A percentile compares a stretch with the other conserved stretches of the same genome.
Evolutionary conservation across 1,139 yeast genomes (phyloP).

Genomic region (Hyphopichia wangnamkhiaoensis): DNA sequence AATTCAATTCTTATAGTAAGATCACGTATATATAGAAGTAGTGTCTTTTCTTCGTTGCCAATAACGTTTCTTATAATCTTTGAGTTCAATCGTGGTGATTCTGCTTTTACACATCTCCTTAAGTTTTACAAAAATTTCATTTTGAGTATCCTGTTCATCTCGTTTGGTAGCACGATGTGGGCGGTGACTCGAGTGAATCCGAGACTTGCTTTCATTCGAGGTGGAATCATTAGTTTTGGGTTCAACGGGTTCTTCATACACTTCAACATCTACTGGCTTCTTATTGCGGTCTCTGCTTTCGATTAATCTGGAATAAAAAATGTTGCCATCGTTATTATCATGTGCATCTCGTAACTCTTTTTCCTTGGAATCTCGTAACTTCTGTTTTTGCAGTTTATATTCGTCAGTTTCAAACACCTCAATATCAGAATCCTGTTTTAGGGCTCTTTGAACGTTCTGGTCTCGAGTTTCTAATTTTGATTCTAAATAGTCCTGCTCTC

Average conservation of each 20-base stretch:
- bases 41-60: neutral
- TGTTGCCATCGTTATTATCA: neutral
- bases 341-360: neutral
- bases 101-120: neutral
- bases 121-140: neutral
- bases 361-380: neutral
- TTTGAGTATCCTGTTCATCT: neutral
- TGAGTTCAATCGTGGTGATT: neutral
- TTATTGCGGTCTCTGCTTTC: neutral
- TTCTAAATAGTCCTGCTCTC: conserved; percentile 9
- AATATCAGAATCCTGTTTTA: conserved; percentile 4
- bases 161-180: too few species aligned
- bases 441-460: neutral
- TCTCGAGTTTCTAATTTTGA: conserved; percentile 4
- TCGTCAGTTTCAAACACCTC: conserved; percentile 13
- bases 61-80: neutral
- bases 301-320: conserved; percentile 1
- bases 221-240: too few species aligned
- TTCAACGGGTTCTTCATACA: too few species aligned
- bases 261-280: neutral
- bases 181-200: too few species aligned
- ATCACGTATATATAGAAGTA: too few species aligned
- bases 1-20: too few species aligned
- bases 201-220: too few species aligned
- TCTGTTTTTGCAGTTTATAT: conserved; percentile 6